Evolutionary conservation across 2,329 filamentous ascomycete species (phyloP).

Genomic region (Oidium heveae): DNA sequence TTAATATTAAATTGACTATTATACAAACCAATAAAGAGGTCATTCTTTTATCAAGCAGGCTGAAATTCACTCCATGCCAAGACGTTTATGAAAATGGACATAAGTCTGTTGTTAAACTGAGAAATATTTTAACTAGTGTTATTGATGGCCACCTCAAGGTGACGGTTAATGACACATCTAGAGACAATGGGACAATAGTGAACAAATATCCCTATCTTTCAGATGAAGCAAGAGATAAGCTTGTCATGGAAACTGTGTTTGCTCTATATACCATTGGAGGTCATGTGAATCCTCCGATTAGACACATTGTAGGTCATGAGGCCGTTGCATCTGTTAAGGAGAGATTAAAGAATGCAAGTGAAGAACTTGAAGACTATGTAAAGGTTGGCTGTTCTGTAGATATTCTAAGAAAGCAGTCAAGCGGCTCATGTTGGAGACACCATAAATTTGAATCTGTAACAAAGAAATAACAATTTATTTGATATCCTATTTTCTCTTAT

Average conservation of each 20-base stretch:
- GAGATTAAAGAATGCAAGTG: slow-evolving; percentile 85
- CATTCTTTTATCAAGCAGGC: no score
- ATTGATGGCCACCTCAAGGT: no score
- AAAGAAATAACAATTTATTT: no score
- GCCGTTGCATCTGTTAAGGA: slow-evolving; percentile 75
- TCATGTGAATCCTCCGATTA: slow-evolving; percentile 80
- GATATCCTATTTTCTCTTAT: no score
- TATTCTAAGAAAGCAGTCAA: slow-evolving; percentile 12
- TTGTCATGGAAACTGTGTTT: slow-evolving; percentile 76
- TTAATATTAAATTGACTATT: no score
- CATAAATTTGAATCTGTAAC: slow-evolving; percentile 2
- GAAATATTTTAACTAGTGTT: no score
- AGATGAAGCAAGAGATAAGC: slow-evolving; percentile 36
- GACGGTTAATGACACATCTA: no score
- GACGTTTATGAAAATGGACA: no score
- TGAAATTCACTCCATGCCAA: no score
- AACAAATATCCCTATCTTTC: slow-evolving; percentile 44
- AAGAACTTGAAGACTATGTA: slow-evolving; percentile 89
- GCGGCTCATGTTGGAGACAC: slow-evolving; percentile 8
- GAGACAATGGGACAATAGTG: no score
- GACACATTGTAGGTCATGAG: slow-evolving; percentile 84
- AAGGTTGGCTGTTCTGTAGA: slow-evolving; percentile 39
- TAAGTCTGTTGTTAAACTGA: no score
- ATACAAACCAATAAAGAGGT: no score
- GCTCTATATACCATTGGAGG: slow-evolving; percentile 80